Conservation (phyloP, 768 basidiomycete species). For the Phanerochaete sordida region DNA sequence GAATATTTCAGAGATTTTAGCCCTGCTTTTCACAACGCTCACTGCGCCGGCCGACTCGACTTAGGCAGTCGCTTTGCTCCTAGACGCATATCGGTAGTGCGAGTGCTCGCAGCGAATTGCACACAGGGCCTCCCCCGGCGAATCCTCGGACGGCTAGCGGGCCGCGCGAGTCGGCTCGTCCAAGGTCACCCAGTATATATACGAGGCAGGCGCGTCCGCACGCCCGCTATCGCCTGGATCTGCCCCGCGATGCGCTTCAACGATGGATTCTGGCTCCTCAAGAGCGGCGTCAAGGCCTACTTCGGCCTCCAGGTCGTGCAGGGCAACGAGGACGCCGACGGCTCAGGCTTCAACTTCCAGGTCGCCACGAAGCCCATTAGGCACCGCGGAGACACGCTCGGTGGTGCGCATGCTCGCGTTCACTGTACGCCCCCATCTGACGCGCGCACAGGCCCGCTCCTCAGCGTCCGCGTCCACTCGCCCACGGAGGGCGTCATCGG, state of each 20-base stretch:
- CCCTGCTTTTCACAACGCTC: too few relatives aligned
- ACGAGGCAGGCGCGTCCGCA: not conserved
- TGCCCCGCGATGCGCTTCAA: constrained; percentile 56
- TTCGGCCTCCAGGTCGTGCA: constrained; percentile 63
- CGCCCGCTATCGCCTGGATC: not conserved
- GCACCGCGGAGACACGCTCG: constrained; percentile 61
- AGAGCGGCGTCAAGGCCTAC: constrained; percentile 55
- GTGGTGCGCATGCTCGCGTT: constrained; percentile 44
- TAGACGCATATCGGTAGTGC: not conserved
- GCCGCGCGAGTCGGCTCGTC: not conserved
- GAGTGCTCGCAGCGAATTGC: not conserved
- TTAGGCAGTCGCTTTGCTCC: not conserved
- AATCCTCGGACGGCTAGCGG: constrained; percentile 3
- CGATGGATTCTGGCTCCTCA: constrained; percentile 71
- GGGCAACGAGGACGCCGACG: constrained; percentile 38
- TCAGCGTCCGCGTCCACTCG: constrained; percentile 49
- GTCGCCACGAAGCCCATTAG: constrained; percentile 60
- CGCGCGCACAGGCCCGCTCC: constrained; percentile 41
- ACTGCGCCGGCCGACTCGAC: not conserved
- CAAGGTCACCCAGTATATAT: not conserved
- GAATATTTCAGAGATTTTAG: too few relatives aligned
- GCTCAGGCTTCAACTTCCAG: constrained; percentile 53
- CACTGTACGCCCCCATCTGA: constrained; percentile 17
- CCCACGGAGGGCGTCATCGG: constrained; percentile 54
- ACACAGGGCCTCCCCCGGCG: not conserved